Conservation (phyloP, 2,329 filamentous ascomycete species). For the Verruconis gallopava region DNA sequence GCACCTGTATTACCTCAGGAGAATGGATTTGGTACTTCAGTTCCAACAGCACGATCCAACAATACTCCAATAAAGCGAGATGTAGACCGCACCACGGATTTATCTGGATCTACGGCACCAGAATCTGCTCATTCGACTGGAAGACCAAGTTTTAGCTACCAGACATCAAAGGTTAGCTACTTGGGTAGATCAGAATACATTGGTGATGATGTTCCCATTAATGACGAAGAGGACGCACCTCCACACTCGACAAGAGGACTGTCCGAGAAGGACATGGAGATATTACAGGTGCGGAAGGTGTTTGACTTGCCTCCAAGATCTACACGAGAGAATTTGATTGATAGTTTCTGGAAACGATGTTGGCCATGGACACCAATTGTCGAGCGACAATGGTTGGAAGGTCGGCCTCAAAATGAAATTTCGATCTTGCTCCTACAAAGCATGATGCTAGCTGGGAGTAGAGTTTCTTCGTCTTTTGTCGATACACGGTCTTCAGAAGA, state of each 20-base stretch:
- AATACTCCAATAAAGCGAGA: neutral
- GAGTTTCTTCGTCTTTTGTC: slow-evolving; percentile 24
- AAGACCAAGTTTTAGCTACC: slow-evolving; percentile 12
- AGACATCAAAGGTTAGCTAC: slow-evolving; percentile 17
- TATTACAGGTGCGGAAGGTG: slow-evolving; percentile 19
- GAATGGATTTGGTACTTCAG: neutral
- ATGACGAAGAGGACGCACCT: slow-evolving; percentile 20
- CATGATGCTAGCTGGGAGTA: slow-evolving; percentile 30
- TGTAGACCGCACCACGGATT: neutral
- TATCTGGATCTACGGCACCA: neutral
- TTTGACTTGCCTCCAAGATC: slow-evolving; percentile 19
- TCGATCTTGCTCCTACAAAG: slow-evolving; percentile 24
- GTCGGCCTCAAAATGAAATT: slow-evolving; percentile 17
- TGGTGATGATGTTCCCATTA: slow-evolving; percentile 21
- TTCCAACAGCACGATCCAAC: neutral
- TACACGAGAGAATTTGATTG: slow-evolving; percentile 24
- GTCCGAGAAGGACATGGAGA: slow-evolving; percentile 19
- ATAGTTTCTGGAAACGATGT: slow-evolving; percentile 29
- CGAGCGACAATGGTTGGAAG: slow-evolving; percentile 27
- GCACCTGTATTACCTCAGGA: neutral
- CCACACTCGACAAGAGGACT: slow-evolving; percentile 19
- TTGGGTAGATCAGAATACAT: slow-evolving; percentile 22
- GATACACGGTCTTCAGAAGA: slow-evolving; percentile 21
- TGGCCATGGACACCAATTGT: slow-evolving; percentile 31
- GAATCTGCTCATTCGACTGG: slow-evolving; percentile 10